Evolutionary conservation across 2,329 filamentous ascomycete genomes (phyloP), one percentile per base, ranked within the genome.

Genomic region (Pseudocercospora vitis): DNA sequence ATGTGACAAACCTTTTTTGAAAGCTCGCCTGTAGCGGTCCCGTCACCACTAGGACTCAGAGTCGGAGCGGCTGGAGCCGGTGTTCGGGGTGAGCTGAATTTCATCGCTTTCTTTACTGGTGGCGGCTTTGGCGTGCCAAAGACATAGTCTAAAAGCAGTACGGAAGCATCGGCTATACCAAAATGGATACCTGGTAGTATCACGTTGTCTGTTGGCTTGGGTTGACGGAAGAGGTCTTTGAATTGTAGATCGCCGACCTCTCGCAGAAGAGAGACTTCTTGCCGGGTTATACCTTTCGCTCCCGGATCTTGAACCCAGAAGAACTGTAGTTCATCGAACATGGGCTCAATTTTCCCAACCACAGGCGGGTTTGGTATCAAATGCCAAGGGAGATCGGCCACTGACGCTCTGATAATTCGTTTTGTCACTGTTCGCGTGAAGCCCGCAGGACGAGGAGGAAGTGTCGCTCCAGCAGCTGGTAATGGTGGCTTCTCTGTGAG

Each of bases 341-440:
- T 23, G 12, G 50, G 50, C 29, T 33, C 16, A 9, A 52, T 47
- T 26, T 46, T 46, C 12, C 31, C 50, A 3, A 52, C 50, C 3
- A 52, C 31, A 9, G 50, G 50, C 12, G 50, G 50, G 6, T 52
- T 44, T 16, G 50, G 50, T 7, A 52, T 52, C 50, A 46, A 21
- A 9, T 39, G 26, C 50, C 50, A 52, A 3, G 50, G 50, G 8
- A 52, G 19, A 37, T 52, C 50, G 5, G 14, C 29, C 26, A 52
- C 29, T 4, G 31, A 28, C 3, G 37, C 40, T 9, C 33, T 44
- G 21, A 52, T 37, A 14, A 52, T n/a, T n/a, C 50, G 50, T 28
- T 52, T 52, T 2, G 50, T 52, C 19, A 28, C 16, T 21, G n/a
- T 46, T 9, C 39, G 40, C 11, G 42, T 11, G n/a, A 21, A 3